Base-by-base conservation (phyloP, 768 basidiomycete species). In the Megacollybia marginata region DNA sequence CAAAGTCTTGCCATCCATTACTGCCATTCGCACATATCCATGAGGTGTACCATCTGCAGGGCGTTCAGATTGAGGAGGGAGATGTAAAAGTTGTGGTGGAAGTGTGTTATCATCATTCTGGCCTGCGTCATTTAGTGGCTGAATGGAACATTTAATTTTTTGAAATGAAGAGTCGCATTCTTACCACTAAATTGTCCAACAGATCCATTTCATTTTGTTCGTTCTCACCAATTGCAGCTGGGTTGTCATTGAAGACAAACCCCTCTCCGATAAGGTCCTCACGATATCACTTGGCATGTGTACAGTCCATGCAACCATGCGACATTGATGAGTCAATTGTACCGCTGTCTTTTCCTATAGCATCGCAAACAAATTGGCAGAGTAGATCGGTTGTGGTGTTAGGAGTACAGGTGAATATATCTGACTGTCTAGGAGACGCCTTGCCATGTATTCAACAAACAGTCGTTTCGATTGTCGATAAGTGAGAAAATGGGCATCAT, bases 401-500 rank as follows among this genome's bases (percentile, higher is more conserved):
- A 9, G 52, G n/a, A 15, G 52, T 33, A 36, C 55, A 56, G 18
- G 19, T 12, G 33, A 57, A 59, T 13, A 1, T 36, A 1, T 46
- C 34, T 55, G 54, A 1, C 52, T 51, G 5, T 46, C 33, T 16
- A 59, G 46, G 13, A 60, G 33, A 2, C 52, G 47, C 4, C 58
- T 48, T 1, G 48, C 15, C 19, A 60, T 51, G 48, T 60, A 55
- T 36, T 60, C 59, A 5, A 57, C 35, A 48, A 57, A 60, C n/a
- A 60, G 46, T 35, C 55, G 53, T 20, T 55, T 36, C 7, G 52
- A 55, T 38, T 59, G 59, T 11, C 51, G 48, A 8, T 23, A 32
- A 10, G 53, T 53, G n/a, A 58, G 36, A 16, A 40, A 23, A 20
- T 16, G 12, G 12, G 11, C 19, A 1, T 35, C 35, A 11, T 44